Conservation (phyloP, 2,329 filamentous ascomycete genomes). For the Fusarium decemcellulare region DNA sequence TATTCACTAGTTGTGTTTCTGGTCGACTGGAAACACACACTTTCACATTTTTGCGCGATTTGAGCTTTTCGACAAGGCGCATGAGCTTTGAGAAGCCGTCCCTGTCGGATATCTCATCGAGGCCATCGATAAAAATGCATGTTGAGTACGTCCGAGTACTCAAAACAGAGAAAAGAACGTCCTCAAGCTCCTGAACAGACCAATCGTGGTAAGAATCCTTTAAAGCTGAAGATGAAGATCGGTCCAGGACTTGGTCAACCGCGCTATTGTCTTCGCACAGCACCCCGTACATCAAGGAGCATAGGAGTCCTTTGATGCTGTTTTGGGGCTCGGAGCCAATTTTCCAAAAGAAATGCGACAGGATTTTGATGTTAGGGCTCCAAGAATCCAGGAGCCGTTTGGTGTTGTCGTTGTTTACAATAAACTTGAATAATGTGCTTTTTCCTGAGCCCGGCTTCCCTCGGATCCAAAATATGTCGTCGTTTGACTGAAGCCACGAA, state of each 20-base stretch:
- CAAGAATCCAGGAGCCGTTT: not conserved
- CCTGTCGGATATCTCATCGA: not conserved
- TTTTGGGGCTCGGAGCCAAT: constrained; percentile 3
- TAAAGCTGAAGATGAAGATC: no score
- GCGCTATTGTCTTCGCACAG: not conserved
- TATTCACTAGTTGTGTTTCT: not conserved
- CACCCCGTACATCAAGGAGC: accelerated
- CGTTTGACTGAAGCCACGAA: constrained; percentile 6
- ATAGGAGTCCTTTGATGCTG: not conserved
- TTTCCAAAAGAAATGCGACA: constrained; percentile 27
- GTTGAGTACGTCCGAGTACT: not conserved
- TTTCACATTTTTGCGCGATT: not conserved
- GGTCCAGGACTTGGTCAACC: no score
- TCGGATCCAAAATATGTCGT: not conserved
- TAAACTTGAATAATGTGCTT: constrained; percentile 27
- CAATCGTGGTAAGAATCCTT: not conserved
- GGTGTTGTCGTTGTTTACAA: not conserved
- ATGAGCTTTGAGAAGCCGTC: not conserved
- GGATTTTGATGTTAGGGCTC: not conserved
- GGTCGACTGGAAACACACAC: not conserved
- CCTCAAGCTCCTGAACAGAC: not conserved
- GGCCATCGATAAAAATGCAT: not conserved
- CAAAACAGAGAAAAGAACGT: not conserved
- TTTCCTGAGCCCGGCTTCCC: constrained; percentile 36
- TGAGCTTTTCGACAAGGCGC: not conserved